Evolutionary conservation across 805 yeast species (phyloP).

Genomic region (Hanseniaspora vineae): DNA sequence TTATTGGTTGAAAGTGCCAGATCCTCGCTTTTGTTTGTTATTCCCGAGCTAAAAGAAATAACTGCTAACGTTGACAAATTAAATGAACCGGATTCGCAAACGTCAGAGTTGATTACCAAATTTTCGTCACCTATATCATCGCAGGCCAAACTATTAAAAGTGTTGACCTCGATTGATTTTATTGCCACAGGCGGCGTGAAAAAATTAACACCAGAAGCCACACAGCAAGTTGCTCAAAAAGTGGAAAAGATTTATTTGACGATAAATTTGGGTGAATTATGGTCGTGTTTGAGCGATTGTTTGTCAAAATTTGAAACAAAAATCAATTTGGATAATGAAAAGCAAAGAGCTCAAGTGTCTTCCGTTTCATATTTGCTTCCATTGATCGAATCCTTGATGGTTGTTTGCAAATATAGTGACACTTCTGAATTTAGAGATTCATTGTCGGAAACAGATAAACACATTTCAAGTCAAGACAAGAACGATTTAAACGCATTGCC

Average conservation of each 20-base stretch:
- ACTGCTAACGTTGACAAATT: constrained; percentile 30
- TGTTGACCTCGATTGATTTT: constrained; percentile 79
- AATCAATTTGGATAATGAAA: not conserved
- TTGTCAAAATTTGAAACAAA: constrained; percentile 49
- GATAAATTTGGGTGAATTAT: constrained; percentile 61
- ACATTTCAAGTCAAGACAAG: constrained; percentile 17
- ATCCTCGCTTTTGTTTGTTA: constrained; percentile 55
- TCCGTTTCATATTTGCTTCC: constrained; percentile 77
- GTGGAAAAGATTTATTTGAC: constrained; percentile 44
- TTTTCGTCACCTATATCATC: constrained; percentile 74
- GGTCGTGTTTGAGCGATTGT: constrained; percentile 77
- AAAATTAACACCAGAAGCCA: not conserved
- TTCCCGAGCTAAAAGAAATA: constrained; percentile 45
- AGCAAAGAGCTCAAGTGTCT: constrained; percentile 33
- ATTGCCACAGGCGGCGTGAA: constrained; percentile 38
- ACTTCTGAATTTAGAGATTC: constrained; percentile 38
- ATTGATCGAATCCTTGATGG: constrained; percentile 84
- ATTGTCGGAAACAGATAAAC: constrained; percentile 47
- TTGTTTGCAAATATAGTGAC: constrained; percentile 81
- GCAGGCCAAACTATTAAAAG: constrained; percentile 77
- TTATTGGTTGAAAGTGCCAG: constrained; percentile 40
- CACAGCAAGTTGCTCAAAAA: constrained; percentile 5
- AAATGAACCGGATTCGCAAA: constrained; percentile 32
- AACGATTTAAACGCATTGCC: constrained; percentile 59
- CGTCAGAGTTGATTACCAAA: constrained; percentile 42